phyloP scores from a whole-genome alignment of 257 asterid genomes.

The Echium plantagineum region DNA sequence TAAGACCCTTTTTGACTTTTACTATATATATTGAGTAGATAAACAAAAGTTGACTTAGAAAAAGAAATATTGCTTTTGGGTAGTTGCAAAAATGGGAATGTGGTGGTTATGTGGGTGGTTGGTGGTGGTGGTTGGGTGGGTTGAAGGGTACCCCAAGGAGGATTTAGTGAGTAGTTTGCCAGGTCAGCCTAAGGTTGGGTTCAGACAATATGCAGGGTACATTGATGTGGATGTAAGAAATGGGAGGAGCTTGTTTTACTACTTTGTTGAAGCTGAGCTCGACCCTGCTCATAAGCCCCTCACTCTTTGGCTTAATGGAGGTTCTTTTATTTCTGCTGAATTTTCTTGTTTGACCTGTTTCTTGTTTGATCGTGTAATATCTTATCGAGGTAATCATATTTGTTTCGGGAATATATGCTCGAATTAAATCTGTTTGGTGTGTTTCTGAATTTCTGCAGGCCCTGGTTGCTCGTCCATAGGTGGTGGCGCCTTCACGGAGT shows the following conservation, averaged over 20 bases:
- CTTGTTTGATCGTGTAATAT: too few relatives aligned
- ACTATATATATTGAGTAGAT: too few relatives aligned
- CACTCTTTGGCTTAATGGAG: slow-evolving; percentile 96
- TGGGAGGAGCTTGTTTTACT: slow-evolving; percentile 87
- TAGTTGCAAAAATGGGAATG: slow-evolving; percentile 26
- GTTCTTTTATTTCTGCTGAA: slow-evolving; percentile 15
- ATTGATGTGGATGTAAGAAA: slow-evolving; percentile 70
- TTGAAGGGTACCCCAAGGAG: slow-evolving; percentile 54
- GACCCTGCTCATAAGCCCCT: slow-evolving; percentile 69
- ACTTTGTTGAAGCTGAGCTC: slow-evolving; percentile 78
- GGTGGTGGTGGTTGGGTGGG: slow-evolving; percentile 35
- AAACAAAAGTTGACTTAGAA: too few relatives aligned
- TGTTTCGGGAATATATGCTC: too few relatives aligned
- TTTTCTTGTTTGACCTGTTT: background rate
- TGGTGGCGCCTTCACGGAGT: slow-evolving; percentile 94
- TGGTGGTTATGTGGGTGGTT: slow-evolving; percentile 32
- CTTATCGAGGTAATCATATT: too few relatives aligned
- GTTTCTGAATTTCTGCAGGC: slow-evolving; percentile 28
- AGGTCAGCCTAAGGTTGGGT: slow-evolving; percentile 72
- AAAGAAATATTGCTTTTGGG: background rate
- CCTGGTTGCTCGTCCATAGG: slow-evolving; percentile 98
- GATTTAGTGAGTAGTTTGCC: slow-evolving; percentile 70
- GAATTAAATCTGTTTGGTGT: background rate
- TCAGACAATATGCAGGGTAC: slow-evolving; percentile 84
- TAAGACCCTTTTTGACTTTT: background rate